These are phyloP conservation scores for Podila clonocystis DNA, from an alignment of 192 early-diverging fungal species.

Conservation along the genomic window DNA sequence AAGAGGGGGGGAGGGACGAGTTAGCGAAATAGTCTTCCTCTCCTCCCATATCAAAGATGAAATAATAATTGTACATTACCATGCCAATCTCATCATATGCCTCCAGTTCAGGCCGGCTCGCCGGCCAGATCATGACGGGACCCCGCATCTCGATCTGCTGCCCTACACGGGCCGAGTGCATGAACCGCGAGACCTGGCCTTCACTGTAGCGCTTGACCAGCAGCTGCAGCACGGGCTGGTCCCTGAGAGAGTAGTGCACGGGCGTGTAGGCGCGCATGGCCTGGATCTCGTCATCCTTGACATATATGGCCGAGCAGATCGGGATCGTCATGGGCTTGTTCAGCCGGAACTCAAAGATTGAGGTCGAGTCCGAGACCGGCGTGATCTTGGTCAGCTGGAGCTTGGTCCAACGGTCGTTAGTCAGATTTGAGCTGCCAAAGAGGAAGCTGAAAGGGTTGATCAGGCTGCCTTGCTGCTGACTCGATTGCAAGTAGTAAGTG, in stretches of 20 bases:
- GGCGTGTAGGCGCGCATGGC: conserved; percentile 78
- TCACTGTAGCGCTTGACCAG: conserved; percentile 72
- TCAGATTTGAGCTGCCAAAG: conserved; percentile 29
- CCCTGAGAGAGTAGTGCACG: conserved; percentile 55
- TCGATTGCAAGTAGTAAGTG: neutral
- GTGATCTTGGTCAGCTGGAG: conserved; percentile 58
- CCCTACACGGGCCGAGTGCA: conserved; percentile 61
- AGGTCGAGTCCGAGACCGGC: conserved; percentile 60
- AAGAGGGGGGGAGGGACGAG: neutral
- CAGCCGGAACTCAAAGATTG: conserved; percentile 65
- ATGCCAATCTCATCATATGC: conserved; percentile 62
- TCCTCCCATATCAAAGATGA: neutral
- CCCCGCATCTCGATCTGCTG: conserved; percentile 74
- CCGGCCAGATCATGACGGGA: conserved; percentile 65
- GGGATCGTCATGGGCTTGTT: conserved; percentile 57
- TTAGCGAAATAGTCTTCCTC: neutral
- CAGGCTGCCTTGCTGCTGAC: neutral
- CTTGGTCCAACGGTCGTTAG: conserved; percentile 60
- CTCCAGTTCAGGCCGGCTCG: conserved; percentile 49
- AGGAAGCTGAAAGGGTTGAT: conserved; percentile 26
- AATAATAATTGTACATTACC: conserved; percentile 34
- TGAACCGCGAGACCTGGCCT: conserved; percentile 72
- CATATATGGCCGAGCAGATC: conserved; percentile 67
- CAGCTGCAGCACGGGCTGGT: conserved; percentile 66
- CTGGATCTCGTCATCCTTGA: conserved; percentile 78